These are phyloP conservation scores for Immersiella caudata DNA, from an alignment of 495 filamentous ascomycete species.

Conservation along the genomic window DNA sequence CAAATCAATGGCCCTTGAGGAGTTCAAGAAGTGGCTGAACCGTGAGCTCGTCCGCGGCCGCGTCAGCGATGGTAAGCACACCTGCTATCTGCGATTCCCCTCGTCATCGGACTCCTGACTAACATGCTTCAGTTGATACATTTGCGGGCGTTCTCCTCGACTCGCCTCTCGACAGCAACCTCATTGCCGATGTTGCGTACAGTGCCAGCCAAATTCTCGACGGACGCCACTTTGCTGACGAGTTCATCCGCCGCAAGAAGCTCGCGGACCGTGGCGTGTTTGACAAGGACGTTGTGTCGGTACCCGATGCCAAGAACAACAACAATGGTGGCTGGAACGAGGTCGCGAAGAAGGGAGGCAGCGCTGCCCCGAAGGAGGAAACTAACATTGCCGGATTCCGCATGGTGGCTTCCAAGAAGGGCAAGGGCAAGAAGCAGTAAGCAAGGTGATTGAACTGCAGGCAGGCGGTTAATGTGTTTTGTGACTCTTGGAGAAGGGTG, in stretches of 20 bases:
- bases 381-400: conserved; percentile 69
- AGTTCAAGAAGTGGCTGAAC: conserved; percentile 92
- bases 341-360: conserved; percentile 85
- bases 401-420: conserved; percentile 86
- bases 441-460: background rate
- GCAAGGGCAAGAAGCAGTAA: conserved; percentile 64
- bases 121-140: conserved; percentile 63
- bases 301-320: conserved; percentile 47
- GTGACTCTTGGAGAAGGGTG: background rate
- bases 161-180: conserved; percentile 73
- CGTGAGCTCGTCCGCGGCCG: conserved; percentile 64
- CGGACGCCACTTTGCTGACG: conserved; percentile 87
- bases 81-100: conserved; percentile 39
- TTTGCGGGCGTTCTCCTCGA: conserved; percentile 74
- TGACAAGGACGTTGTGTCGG: conserved; percentile 56
- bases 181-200: conserved; percentile 90
- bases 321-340: conserved; percentile 85
- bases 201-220: conserved; percentile 82
- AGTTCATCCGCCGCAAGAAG: conserved; percentile 90
- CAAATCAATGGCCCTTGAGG: conserved; percentile 64
- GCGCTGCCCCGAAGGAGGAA: conserved; percentile 48
- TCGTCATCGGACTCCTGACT: conserved; percentile 18
- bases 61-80: conserved; percentile 49
- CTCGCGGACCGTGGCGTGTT: conserved; percentile 87
- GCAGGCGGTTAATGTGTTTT: background rate